phyloP scores from a whole-genome alignment of 306 rosid genomes.

The Sechiopsis laciniata region DNA sequence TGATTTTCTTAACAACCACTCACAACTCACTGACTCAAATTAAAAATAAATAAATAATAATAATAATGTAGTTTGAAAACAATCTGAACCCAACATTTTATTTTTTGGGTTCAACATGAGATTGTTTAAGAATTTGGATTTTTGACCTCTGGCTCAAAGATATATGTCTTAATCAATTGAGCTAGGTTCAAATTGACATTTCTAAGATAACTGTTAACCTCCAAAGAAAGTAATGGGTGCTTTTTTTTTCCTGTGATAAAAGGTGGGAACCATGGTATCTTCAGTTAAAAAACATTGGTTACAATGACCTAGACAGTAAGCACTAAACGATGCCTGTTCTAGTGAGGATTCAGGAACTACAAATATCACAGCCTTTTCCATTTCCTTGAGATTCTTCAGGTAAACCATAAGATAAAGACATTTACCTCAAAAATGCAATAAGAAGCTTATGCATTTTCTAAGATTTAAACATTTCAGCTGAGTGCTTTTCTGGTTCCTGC shows the following conservation, averaged over 20 bases:
- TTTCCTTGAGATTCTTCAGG: background rate
- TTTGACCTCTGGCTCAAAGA: too few species aligned
- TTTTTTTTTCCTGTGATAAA: background rate
- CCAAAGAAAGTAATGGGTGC: background rate
- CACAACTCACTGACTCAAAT: too few species aligned
- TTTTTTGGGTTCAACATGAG: too few species aligned
- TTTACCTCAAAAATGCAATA: conserved; percentile 14
- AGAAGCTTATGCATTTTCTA: background rate
- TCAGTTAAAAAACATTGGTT: background rate
- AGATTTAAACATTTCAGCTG: conserved; percentile 3
- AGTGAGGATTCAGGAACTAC: conserved; percentile 10
- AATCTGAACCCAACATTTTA: too few species aligned
- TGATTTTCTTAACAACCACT: too few species aligned
- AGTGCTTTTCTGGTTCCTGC: background rate
- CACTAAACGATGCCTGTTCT: conserved; percentile 9
- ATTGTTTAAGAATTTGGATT: too few species aligned
- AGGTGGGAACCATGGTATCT: background rate
- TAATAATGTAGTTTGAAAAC: too few species aligned
- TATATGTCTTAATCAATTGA: too few species aligned
- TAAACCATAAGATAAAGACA: conserved; percentile 3
- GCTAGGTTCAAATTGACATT: too few species aligned
- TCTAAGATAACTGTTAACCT: background rate
- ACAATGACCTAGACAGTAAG: background rate
- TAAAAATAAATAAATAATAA: too few species aligned
- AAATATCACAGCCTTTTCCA: conserved; percentile 5